phyloP scores from a whole-genome alignment of 805 yeast species.

The Yarrowia yakushimensis region DNA sequence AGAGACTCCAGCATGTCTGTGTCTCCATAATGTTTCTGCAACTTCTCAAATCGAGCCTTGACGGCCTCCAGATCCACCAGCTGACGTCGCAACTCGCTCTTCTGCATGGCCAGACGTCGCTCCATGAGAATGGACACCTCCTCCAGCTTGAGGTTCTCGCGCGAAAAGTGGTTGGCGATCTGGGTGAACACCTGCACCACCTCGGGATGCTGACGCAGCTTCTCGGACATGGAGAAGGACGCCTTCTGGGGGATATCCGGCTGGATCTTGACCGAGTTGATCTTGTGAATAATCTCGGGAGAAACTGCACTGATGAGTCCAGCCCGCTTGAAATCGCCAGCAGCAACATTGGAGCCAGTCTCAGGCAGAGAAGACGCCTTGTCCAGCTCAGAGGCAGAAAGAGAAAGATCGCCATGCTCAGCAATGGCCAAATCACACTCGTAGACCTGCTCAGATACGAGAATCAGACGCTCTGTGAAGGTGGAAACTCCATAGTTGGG shows the following conservation, averaged over 20 bases:
- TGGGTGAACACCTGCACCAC: conserved; percentile 31
- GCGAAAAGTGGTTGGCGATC: conserved; percentile 30
- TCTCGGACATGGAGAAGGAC: conserved; percentile 28
- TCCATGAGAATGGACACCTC: conserved; percentile 41
- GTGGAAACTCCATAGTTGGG: not conserved
- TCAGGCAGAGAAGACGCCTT: not conserved
- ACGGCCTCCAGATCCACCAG: conserved; percentile 36
- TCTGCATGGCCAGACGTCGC: conserved; percentile 42
- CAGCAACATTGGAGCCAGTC: not conserved
- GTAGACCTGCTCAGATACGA: not conserved
- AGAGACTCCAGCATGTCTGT: conserved; percentile 28
- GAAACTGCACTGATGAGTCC: not conserved
- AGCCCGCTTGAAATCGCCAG: not conserved
- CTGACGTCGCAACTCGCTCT: conserved; percentile 45
- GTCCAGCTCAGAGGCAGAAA: not conserved
- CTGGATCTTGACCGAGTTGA: not conserved
- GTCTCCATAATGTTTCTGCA: not conserved
- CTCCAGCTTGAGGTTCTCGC: conserved; percentile 35
- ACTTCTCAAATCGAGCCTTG: conserved; percentile 27
- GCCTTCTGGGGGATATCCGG: not conserved
- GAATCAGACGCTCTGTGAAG: not conserved
- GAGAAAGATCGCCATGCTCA: not conserved
- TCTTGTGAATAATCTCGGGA: not conserved
- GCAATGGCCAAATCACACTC: not conserved
- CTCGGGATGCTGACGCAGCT: conserved; percentile 31